Evolutionary conservation across 1,284 basidiomycete genomes (phyloP).

Genomic region (Apiotrichum porosum): DNA sequence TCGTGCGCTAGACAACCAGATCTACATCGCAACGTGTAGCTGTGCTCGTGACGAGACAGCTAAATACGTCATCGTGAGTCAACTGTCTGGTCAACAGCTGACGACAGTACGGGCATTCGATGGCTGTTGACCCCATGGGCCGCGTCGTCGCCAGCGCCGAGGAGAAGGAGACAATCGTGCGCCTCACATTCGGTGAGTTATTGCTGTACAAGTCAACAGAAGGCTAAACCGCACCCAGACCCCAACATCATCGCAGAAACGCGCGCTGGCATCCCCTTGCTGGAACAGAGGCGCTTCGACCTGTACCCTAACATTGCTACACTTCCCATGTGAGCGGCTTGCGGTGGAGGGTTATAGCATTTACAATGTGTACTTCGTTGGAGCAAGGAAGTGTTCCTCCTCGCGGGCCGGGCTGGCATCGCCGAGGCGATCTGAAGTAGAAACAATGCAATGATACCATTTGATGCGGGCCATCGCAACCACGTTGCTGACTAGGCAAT

Average conservation of each 20-base stretch:
- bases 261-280: constrained; percentile 72
- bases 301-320: constrained; percentile 10
- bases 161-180: constrained; percentile 70
- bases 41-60: constrained; percentile 74
- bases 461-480: no score
- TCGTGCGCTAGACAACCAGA: constrained; percentile 83
- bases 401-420: no score
- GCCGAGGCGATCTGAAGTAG: no score
- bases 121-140: constrained; percentile 79
- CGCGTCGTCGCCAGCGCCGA: constrained; percentile 64
- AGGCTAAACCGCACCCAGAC: constrained; percentile 55
- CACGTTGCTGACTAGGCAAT: no score
- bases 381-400: no score
- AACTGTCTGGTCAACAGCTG: background rate
- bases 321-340: no score
- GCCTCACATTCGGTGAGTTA: constrained; percentile 64
- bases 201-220: background rate
- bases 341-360: no score
- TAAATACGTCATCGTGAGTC: constrained; percentile 55
- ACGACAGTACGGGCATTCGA: constrained; percentile 72
- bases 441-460: no score
- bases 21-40: constrained; percentile 85
- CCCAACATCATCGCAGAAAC: constrained; percentile 60
- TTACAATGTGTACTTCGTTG: no score
- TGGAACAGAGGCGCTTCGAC: constrained; percentile 58